Conservation (phyloP, 2,329 filamentous ascomycete genomes). For the Claviceps fusiformis region DNA sequence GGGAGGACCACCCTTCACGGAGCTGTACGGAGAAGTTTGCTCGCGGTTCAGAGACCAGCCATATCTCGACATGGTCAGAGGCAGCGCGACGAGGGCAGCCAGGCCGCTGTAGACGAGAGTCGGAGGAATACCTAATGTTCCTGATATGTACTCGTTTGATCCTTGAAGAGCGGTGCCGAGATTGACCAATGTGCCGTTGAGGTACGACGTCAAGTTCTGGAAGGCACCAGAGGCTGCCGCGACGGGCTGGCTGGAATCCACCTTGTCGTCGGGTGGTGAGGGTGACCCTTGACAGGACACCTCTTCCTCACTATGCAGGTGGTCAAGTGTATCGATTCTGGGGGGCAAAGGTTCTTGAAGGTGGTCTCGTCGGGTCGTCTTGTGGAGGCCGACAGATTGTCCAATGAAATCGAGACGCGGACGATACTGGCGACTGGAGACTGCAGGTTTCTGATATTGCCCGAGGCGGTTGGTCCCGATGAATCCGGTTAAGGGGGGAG, state of each 20-base stretch:
- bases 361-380: background rate
- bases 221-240: slow-evolving; percentile 51
- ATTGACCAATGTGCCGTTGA: slow-evolving; percentile 37
- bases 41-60: slow-evolving; percentile 33
- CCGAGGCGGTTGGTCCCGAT: no score
- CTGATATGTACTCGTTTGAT: slow-evolving; percentile 38
- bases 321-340: background rate
- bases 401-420: background rate
- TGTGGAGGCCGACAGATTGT: background rate
- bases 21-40: slow-evolving; percentile 38
- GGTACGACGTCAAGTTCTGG: slow-evolving; percentile 44
- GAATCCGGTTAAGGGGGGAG: background rate
- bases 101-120: slow-evolving; percentile 36
- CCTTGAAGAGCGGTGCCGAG: slow-evolving; percentile 33
- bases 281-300: slow-evolving; percentile 23
- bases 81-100: slow-evolving; percentile 34
- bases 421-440: background rate
- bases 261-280: slow-evolving; percentile 34
- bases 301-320: slow-evolving; percentile 7
- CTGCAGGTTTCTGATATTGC: background rate
- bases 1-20: slow-evolving; percentile 34
- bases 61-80: slow-evolving; percentile 41
- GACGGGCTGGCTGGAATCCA: slow-evolving; percentile 45
- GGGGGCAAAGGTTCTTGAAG: background rate
- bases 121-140: slow-evolving; percentile 35